Evolutionary conservation across 2,329 filamentous ascomycete species (phyloP).

Genomic region (Pseudogymnoascus pannorum): DNA sequence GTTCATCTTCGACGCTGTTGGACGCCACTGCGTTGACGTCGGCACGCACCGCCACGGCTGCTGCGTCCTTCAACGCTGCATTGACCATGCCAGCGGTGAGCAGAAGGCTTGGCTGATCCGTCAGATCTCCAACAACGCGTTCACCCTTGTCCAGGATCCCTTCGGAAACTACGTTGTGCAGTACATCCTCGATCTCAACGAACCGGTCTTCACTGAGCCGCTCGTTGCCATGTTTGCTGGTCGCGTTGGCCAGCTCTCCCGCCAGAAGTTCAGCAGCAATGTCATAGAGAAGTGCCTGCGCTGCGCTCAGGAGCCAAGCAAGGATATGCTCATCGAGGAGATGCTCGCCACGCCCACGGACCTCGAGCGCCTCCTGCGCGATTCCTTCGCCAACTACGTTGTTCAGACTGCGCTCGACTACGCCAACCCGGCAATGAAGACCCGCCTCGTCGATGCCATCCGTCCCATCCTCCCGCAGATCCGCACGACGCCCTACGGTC

Average conservation of each 20-base stretch:
- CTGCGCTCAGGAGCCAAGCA: slow-evolving; percentile 67
- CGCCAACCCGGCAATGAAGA: slow-evolving; percentile 64
- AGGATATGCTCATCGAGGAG: slow-evolving; percentile 78
- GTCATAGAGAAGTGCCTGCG: slow-evolving; percentile 96
- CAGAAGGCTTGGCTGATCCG: slow-evolving; percentile 84
- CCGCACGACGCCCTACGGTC: slow-evolving; percentile 86
- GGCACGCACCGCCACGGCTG: slow-evolving; percentile 97
- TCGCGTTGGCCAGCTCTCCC: slow-evolving; percentile 65
- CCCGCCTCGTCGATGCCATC: slow-evolving; percentile 72
- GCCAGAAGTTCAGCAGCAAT: slow-evolving; percentile 98
- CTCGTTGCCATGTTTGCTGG: slow-evolving; percentile 75
- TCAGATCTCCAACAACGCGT: slow-evolving; percentile 83
- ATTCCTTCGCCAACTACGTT: slow-evolving; percentile 95
- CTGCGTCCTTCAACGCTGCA: slow-evolving; percentile 95
- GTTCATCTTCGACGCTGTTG: slow-evolving; percentile 96
- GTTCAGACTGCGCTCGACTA: slow-evolving; percentile 93
- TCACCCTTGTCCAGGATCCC: slow-evolving; percentile 84
- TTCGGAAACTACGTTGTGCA: slow-evolving; percentile 99
- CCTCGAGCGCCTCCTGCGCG: slow-evolving; percentile 81
- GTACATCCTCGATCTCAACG: slow-evolving; percentile 93
- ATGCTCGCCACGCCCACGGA: slow-evolving; percentile 63
- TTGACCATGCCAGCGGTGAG: slow-evolving; percentile 85
- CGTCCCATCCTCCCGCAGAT: slow-evolving; percentile 79
- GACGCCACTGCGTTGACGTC: slow-evolving; percentile 76
- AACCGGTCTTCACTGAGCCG: slow-evolving; percentile 80